A percentile compares a stretch with the other conserved stretches of the same genome.
phyloP scores from a whole-genome alignment of 1,139 yeast species.

The Meyerozyma sp. region DNA sequence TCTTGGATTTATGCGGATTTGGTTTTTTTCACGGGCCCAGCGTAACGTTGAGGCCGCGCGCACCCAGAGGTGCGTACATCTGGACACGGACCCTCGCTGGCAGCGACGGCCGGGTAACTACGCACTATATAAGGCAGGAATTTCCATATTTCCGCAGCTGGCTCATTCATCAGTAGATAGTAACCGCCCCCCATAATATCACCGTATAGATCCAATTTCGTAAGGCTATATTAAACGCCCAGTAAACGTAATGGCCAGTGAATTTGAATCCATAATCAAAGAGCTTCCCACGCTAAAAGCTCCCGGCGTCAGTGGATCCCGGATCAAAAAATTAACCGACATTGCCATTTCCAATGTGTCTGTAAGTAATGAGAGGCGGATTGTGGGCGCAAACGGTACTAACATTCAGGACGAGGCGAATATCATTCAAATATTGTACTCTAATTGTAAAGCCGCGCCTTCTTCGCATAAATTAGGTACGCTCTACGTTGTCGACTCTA shows the following conservation, averaged over 20 bases:
- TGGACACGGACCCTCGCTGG: background rate
- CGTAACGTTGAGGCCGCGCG: background rate
- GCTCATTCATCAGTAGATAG: background rate
- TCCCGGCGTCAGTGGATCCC: conserved; percentile 93
- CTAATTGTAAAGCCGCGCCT: conserved; percentile 72
- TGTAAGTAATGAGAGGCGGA: conserved; percentile 13
- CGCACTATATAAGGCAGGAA: background rate
- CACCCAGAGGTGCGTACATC: background rate
- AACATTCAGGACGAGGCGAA: conserved; percentile 42
- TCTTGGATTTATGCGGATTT: background rate
- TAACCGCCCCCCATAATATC: background rate
- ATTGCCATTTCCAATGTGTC: conserved; percentile 67
- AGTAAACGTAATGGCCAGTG: conserved; percentile 11
- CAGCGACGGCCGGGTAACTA: background rate
- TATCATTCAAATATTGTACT: conserved; percentile 53
- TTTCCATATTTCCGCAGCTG: background rate
- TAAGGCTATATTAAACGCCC: background rate
- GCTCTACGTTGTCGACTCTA: conserved; percentile 85
- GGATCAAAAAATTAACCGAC: conserved; percentile 81
- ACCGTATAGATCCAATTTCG: background rate
- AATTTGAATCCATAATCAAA: conserved; percentile 64
- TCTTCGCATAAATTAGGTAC: conserved; percentile 85
- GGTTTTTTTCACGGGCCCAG: background rate
- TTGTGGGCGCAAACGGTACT: background rate
- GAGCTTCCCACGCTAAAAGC: conserved; percentile 76